Base-by-base conservation (phyloP, 129 eudicot genomes). In the Helichrysum umbraculigerum region DNA sequence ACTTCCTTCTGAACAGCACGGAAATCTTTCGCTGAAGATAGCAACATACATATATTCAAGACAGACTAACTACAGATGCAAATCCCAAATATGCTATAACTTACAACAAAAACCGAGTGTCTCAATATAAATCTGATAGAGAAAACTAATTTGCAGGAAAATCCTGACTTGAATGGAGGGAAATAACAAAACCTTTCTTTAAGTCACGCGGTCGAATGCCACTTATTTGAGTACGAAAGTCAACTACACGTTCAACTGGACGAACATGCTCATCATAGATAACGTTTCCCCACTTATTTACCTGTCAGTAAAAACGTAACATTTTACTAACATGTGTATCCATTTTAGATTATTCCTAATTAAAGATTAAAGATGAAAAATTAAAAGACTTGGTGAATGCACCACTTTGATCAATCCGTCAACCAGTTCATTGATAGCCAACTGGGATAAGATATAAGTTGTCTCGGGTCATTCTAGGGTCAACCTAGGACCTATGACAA, bases 171-270 rank as follows among this genome's bases (percentile, higher is more conserved):
- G 52, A 21, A 15, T 20, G 39, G 20, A 59, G 28, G 28, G 4
- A 19, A 6, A 63, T 32, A 20, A 0, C 10, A 32, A 41, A 15
- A 92, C 99, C 99, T 91, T 89, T 94, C 73, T 75, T 87, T 67
- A 94, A 84, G 77, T 94, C 92, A 58, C 85, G 85, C 20, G 97
- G 97, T 44, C 99, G 87, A 51, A 94, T 94, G 56, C 99, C 99
- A 84, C 99, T 94, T 20, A 94, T 91, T 81, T 94, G 76, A 67
- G 99, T 91, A 63, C 97, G 93, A 74, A 94, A 94, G 86, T 94
- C 97, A 72, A 94, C 97, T 17, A 94, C 99, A 73, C 83, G 90
- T 33, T 94, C 99, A 65, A 91, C 88, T 32, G 99, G 99, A 15
- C 96, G 92, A 66, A 94, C 99, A 85, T 78, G 88, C 79, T 91